phyloP scores from a whole-genome alignment of 2,329 filamentous ascomycete genomes.

The Talaromyces rugulosus region DNA sequence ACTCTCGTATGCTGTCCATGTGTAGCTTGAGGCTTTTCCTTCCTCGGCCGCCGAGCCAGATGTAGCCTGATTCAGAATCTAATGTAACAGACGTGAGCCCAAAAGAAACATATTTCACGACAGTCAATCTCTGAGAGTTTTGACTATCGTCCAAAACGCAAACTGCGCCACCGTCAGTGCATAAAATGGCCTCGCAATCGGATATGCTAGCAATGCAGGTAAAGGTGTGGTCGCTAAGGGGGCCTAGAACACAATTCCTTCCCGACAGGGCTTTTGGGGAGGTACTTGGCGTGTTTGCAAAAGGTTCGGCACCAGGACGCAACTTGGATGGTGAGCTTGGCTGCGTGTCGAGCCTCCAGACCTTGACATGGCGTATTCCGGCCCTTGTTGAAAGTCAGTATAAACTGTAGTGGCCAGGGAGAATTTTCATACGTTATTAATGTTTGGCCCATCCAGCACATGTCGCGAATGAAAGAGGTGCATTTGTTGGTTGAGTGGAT shows the following conservation, averaged over 20 bases:
- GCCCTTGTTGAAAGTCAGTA: conserved; percentile 38
- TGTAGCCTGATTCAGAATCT: conserved; percentile 49
- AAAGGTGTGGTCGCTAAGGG: conserved; percentile 78
- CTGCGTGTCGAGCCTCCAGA: conserved; percentile 73
- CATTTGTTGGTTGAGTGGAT: conserved; percentile 88
- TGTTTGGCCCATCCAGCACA: conserved; percentile 83
- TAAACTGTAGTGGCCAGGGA: conserved; percentile 12
- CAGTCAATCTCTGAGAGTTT: conserved; percentile 65
- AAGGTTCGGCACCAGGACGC: conserved; percentile 44
- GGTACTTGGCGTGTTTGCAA: conserved; percentile 34
- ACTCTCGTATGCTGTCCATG: conserved; percentile 35
- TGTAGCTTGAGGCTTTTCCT: conserved; percentile 51
- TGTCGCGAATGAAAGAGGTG: conserved; percentile 77
- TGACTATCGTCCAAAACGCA: conserved; percentile 78
- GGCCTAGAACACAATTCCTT: conserved; percentile 80
- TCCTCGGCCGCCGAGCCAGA: conserved; percentile 67
- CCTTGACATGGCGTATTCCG: conserved; percentile 86
- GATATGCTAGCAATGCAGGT: conserved; percentile 70
- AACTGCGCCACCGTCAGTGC: conserved; percentile 83
- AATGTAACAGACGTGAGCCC: conserved; percentile 63
- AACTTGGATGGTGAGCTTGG: conserved; percentile 61
- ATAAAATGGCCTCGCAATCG: conserved; percentile 71
- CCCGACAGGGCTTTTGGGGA: conserved; percentile 70
- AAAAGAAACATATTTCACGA: conserved; percentile 64
- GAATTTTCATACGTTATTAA: conserved; percentile 62